Base-by-base conservation (phyloP, 139 green algal species). In the Coelastrella sp. region DNA sequence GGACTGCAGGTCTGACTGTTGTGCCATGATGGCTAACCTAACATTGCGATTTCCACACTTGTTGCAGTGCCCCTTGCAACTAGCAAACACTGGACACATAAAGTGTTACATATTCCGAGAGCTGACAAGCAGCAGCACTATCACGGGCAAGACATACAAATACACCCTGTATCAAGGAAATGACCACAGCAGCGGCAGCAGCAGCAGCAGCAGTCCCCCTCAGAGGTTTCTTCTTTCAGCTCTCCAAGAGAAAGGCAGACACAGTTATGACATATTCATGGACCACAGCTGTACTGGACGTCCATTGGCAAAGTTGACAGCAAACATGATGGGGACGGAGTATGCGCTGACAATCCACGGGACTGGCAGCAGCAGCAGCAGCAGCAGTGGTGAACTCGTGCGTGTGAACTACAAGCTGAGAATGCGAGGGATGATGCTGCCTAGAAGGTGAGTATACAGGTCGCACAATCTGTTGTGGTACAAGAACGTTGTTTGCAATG, bases 381-480 rank as follows among this genome's bases (percentile, higher is more conserved):
- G 11, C 48, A 69, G 74, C 50, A 69, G 32, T 27, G 41, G 48
- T 27, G 73, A 59, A 23, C 21, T 82, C 60, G 7, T 40, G 13
- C 27, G 60, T 4, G 60, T 84, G 37, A 9, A n/a, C 0, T 84
- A 84, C 78, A 84, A 84, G 60, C 43, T 84, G 27, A 25, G 62
- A 9, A 35, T 84, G 21, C 50, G 62, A 3, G 78, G 60, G 30
- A 84, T 84, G 23, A 76, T 84, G 78, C 62, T 84, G 25, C 78
- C 78, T 9, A 64, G 78, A 45, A 62, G 78, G 78, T 84, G 21
- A 35, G 53, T 27, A 7, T 27, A 7, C 53, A 57, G 45, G 45
- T 9, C 15, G 11, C 45, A 57, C 11, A 13, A 13, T 57, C 15
- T 1, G 45, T 0, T 57, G 45, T 9, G 45, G 15, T 57, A 23